Base-by-base conservation (phyloP, 495 filamentous ascomycete species). In the Daldinia vernicosa region DNA sequence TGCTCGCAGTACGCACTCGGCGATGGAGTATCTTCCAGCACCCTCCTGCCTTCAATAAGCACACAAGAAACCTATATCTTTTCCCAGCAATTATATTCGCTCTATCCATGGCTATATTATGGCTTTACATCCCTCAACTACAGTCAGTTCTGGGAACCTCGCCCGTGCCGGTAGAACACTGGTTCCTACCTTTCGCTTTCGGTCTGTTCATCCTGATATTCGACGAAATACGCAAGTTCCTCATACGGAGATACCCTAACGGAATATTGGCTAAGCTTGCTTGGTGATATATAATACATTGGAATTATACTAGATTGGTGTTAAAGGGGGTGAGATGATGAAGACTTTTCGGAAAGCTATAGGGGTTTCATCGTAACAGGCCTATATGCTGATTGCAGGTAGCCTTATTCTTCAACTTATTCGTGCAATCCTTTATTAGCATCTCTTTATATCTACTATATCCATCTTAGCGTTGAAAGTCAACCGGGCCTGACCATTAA, bases 11-110 rank as follows among this genome's bases (percentile, higher is more conserved):
- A 5, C 86, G 90, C 17, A 91, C 88, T 9, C 78, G 88, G 1
- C 84, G 87, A n/a, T 83, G 91, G 40, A 86, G 81, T 56, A 87
- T 92, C 60, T 87, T 92, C 70, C 87, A 90, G 59, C 87, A 90
- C 15, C 86, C 88, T 6, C 90, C 89, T 0, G 70, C 83, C 7
- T 85, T 88, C 74, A 88, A 88, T 66, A 84, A 83, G 61, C 59
- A 72, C 8, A 87, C 88, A 0, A 81, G 84, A 43, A 92, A 92
- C 70, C 75, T 84, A 24, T 87, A 87, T 55, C 81, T 93, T 1
- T 87, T 91, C 72, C 90, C 88, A 0, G 87, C 89, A 1, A 88
- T 92, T 4, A 22, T 84, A 0, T 90, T 92, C 73, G 82, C 89
- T 0, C 70, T 93, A 3, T 76, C 79, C 17, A 88, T 91, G 80